These are phyloP conservation scores for Hypoxylon sp. DNA, from an alignment of 2,329 filamentous ascomycete species.

Conservation along the genomic window DNA sequence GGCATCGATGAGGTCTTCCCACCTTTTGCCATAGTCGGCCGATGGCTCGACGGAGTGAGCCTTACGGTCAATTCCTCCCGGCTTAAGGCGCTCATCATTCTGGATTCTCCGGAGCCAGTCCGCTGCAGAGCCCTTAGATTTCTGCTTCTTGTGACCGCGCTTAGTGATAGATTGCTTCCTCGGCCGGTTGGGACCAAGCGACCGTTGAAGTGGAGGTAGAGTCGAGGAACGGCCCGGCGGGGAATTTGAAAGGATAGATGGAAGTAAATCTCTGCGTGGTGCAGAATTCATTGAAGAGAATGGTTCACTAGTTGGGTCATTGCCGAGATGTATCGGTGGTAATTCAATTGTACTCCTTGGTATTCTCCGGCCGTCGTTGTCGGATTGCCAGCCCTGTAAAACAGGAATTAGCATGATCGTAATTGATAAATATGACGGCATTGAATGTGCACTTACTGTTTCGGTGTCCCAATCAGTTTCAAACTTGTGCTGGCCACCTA, in stretches of 20 bases:
- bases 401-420: conserved; percentile 43
- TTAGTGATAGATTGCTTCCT: conserved; percentile 91
- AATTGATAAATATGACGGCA: conserved; percentile 31
- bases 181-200: conserved; percentile 78
- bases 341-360: conserved; percentile 79
- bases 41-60: conserved; percentile 89
- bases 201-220: conserved; percentile 84
- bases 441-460: conserved; percentile 68
- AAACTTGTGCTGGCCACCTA: conserved; percentile 79
- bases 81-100: conserved; percentile 75
- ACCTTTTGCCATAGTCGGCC: conserved; percentile 86
- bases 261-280: conserved; percentile 81
- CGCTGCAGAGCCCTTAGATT: conserved; percentile 78
- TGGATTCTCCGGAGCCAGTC: conserved; percentile 74
- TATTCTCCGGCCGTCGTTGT: conserved; percentile 75
- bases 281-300: conserved; percentile 73
- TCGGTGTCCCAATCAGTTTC: conserved; percentile 85
- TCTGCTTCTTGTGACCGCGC: conserved; percentile 84
- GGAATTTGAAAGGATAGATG: conserved; percentile 85
- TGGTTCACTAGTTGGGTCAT: conserved; percentile 80
- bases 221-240: conserved; percentile 91
- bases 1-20: conserved; percentile 96
- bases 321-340: conserved; percentile 74
- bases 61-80: conserved; percentile 80
- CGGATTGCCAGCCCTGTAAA: conserved; percentile 77